Base-by-base conservation (phyloP, 305 asterid species). In the Fraxinus angustifolia region DNA sequence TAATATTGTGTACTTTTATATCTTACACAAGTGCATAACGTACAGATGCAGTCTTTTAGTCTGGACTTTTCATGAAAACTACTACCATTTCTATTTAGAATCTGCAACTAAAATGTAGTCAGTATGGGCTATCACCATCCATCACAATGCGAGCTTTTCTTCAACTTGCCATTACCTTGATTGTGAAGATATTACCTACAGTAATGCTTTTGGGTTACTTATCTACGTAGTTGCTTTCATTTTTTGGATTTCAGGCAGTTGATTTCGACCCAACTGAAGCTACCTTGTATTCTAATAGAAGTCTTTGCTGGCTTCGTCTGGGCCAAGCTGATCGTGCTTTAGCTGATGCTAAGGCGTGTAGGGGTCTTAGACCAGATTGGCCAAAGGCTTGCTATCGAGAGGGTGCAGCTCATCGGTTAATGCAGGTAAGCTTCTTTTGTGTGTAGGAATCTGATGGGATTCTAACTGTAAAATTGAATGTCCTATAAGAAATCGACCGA, bases 241-340 rank as follows among this genome's bases (percentile, higher is more conserved):
- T 56, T 19, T 10, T 48, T 75, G 76, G 45, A 73, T 86, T 78
- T 77, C 95, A 95, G 98, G 98, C 99, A 73, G 89, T 91, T 75
- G 97, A 94, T 84, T 90, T 94, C 60, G 97, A 94, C 84, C 96
- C 97, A 26, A 91, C 85, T 34, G 97, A 94, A 86, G 97, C 91
- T 19, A 88, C 92, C 26, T 86, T 92, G 81, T 84, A 82, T 77
- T 95, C 56, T 12, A 45, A 45, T 11, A 90, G 98, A 91, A 94
- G 99, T 84, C 93, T 95, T 53, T 91, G 97, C 85, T 94, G 98
- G 98, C 58, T 91, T 45, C 97, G 97, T 33, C 73, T 91, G 65
- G 99, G 99, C 71, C 98, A 95, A 88, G 94, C 98, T 58, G 97
- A 93, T 14, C 92, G 79, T 31, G 98, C 98, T 45, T 90, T 94